phyloP scores from a whole-genome alignment of 106 monocot species.

The Agapanthus africanus region DNA sequence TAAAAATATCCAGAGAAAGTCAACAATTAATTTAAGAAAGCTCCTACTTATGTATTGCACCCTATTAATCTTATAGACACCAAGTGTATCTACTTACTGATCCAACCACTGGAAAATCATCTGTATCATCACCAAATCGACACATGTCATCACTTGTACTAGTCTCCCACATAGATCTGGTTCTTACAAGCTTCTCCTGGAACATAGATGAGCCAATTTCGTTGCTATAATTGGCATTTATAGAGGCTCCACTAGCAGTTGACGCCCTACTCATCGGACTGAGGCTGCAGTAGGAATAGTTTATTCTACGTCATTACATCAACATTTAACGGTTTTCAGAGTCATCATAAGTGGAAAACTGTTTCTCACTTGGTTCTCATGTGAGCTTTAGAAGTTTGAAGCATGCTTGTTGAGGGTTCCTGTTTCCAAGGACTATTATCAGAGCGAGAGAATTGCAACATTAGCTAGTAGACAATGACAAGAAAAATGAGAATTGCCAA shows the following conservation, averaged over 20 bases:
- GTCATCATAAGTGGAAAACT: background rate
- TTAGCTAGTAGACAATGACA: background rate
- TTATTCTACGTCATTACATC: background rate
- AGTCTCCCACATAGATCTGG: constrained; percentile 19
- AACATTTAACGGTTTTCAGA: background rate
- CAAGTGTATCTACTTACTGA: constrained; percentile 3
- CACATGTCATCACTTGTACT: constrained; percentile 23
- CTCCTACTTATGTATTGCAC: background rate
- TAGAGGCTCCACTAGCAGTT: constrained; percentile 2
- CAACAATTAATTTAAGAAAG: background rate
- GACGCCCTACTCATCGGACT: constrained; percentile 7
- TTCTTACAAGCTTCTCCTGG: constrained; percentile 8
- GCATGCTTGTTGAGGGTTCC: constrained; percentile 21
- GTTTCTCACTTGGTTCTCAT: constrained; percentile 30
- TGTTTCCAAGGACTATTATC: constrained; percentile 13
- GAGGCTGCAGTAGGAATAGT: background rate
- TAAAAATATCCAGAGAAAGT: constrained; percentile 18
- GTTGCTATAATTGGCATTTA: background rate
- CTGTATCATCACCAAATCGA: constrained; percentile 27
- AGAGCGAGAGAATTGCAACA: background rate
- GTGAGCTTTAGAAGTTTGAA: constrained; percentile 13
- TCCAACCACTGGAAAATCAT: constrained; percentile 25
- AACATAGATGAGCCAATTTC: constrained; percentile 5
- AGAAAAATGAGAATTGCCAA: background rate
- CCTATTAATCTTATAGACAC: too few species aligned